These are phyloP conservation scores for Diplotaxis tenuifolia DNA, from an alignment of 345 rosid species.

Conservation along the genomic window DNA sequence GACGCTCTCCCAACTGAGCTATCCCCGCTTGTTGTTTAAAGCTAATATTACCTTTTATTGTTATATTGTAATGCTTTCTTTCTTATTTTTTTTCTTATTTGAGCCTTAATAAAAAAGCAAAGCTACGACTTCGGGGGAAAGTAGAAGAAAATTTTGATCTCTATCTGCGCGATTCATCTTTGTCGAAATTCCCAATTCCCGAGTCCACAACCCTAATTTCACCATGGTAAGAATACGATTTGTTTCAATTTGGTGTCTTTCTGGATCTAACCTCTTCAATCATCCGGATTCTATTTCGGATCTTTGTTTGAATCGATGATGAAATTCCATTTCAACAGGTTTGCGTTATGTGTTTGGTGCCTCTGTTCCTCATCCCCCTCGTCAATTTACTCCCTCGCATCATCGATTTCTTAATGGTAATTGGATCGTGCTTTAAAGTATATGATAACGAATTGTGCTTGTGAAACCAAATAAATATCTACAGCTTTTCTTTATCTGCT, in stretches of 20 bases:
- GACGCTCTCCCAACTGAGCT: conserved; percentile 93
- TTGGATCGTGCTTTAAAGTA: neutral
- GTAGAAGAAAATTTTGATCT: neutral
- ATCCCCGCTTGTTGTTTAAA: conserved; percentile 58
- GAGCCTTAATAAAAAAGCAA: neutral
- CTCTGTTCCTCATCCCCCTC: conserved; percentile 90
- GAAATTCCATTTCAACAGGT: conserved; percentile 44
- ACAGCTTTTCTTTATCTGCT: conserved; percentile 1
- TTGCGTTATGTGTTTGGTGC: conserved; percentile 83
- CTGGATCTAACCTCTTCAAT: neutral
- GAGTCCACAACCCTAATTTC: conserved; percentile 23
- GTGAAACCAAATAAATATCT: neutral
- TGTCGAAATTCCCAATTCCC: conserved; percentile 18
- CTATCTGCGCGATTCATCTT: conserved; percentile 2
- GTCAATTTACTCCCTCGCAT: conserved; percentile 73
- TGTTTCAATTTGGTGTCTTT: neutral
- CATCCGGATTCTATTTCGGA: neutral
- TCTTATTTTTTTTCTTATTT: neutral
- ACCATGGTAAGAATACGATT: conserved; percentile 35
- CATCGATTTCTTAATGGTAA: conserved; percentile 65
- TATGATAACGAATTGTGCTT: neutral
- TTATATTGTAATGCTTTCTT: too few relatives aligned
- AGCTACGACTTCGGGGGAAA: conserved; percentile 8
- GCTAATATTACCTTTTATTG: too few relatives aligned
- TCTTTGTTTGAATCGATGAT: neutral